These are phyloP conservation scores for Amanita rimosa DNA, from an alignment of 768 basidiomycete genomes.

Conservation along the genomic window DNA sequence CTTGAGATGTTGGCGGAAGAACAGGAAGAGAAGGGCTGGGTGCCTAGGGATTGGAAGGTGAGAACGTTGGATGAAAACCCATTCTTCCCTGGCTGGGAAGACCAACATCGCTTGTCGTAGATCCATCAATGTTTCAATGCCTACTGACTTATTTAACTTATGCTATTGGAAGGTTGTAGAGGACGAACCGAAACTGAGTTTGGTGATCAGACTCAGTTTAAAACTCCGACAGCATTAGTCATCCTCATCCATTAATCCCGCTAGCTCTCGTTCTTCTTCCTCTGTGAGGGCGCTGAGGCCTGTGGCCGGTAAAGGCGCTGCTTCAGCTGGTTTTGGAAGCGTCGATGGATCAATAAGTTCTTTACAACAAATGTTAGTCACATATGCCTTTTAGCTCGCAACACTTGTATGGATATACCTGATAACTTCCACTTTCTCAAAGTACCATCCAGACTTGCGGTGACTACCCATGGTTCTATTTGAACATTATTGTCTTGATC, in stretches of 20 bases:
- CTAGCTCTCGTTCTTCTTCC: slow-evolving; percentile 86
- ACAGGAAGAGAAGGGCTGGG: slow-evolving; percentile 34
- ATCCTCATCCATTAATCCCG: slow-evolving; percentile 49
- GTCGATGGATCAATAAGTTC: slow-evolving; percentile 26
- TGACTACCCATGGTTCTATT: slow-evolving; percentile 74
- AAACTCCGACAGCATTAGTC: slow-evolving; percentile 14
- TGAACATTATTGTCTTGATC: slow-evolving; percentile 30
- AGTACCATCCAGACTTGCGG: slow-evolving; percentile 78
- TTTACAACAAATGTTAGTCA: slow-evolving; percentile 10
- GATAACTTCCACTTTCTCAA: slow-evolving; percentile 75
- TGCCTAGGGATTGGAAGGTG: slow-evolving; percentile 35
- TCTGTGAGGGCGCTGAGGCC: slow-evolving; percentile 48
- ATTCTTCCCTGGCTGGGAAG: slow-evolving; percentile 37
- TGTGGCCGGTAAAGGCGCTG: slow-evolving; percentile 9
- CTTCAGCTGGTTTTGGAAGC: neutral
- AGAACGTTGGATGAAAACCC: slow-evolving; percentile 39
- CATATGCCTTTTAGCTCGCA: neutral
- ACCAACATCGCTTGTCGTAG: too few species aligned
- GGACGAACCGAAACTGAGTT: too few species aligned
- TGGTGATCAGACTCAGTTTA: too few species aligned
- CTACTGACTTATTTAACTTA: too few species aligned
- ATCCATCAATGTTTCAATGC: too few species aligned
- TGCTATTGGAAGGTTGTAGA: too few species aligned
- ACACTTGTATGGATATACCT: slow-evolving; percentile 27
- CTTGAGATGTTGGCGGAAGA: slow-evolving; percentile 34